Conservation (phyloP, 371 early-diverging fungal genomes). For the Paraphysoderma sedebokerense region DNA sequence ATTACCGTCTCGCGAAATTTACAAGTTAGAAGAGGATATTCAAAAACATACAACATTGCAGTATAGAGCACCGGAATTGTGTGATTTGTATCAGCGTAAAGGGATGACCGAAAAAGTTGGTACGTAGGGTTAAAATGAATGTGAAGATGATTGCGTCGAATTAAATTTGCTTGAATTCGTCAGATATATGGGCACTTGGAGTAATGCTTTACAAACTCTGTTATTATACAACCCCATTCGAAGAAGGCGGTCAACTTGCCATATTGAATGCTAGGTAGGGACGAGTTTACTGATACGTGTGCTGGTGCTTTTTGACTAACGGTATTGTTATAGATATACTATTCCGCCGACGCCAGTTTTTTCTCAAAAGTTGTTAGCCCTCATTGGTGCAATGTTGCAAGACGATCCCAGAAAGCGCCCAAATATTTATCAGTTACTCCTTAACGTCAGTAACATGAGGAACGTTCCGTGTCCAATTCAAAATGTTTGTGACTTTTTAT, state of each 20-base stretch:
- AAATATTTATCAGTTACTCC: constrained; percentile 58
- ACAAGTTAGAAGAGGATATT: constrained; percentile 69
- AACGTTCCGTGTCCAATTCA: no score
- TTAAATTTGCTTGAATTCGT: background rate
- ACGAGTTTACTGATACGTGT: no score
- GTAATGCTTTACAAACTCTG: constrained; percentile 74
- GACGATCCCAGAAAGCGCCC: constrained; percentile 53
- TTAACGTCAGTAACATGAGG: no score
- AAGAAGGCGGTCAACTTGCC: constrained; percentile 66
- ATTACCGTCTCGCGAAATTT: constrained; percentile 37
- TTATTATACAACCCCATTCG: constrained; percentile 82
- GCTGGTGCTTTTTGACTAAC: no score
- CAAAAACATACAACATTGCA: constrained; percentile 71
- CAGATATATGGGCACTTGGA: constrained; percentile 54
- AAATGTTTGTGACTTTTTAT: no score
- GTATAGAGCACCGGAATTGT: constrained; percentile 85
- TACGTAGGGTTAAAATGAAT: constrained; percentile 23
- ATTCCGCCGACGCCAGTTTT: constrained; percentile 54
- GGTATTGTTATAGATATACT: no score
- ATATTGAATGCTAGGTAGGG: constrained; percentile 75
- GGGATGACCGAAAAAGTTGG: constrained; percentile 76
- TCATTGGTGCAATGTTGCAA: constrained; percentile 56
- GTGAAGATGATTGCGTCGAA: background rate
- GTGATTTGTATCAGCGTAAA: constrained; percentile 62
- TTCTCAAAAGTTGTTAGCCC: constrained; percentile 32